Evolutionary conservation across 2,329 filamentous ascomycete genomes (phyloP), one percentile per base, ranked within the genome.

Genomic region (Colletotrichum noveboracense): DNA sequence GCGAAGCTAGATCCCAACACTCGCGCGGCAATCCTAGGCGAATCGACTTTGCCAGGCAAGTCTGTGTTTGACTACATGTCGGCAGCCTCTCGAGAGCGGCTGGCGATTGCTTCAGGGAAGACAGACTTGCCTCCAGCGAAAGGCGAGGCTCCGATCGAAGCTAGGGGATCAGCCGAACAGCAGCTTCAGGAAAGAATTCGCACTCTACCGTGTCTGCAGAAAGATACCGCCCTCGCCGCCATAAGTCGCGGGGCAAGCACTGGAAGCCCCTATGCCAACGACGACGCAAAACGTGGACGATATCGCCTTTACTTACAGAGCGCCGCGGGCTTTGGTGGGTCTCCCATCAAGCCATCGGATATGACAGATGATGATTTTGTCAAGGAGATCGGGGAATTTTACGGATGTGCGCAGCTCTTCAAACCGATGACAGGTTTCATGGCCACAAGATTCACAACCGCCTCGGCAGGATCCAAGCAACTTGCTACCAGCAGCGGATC

Each of bases 51-150:
- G 1, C 96, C 96, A 0, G 95, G 95, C 1, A 98, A 98, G 86
- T 98, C 97, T 0, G 93, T 99, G 4, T 99, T 98, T 83, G 96
- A 98, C 84, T 99, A 94, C 84, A 90, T 99, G 78, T 94, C 94
- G 0, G 89, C 95, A 0, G 90, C 94, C 38, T 92, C 94, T 5
- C 92, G 97, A 76, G 93, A 96, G 67, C 92, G 93, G 30, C 90
- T 99, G 60, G 95, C 90, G 5, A 89, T 91, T 13, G 93, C 93
- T 1, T 95, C 95, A 4, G 96, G 96, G 2, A 95, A 93, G 73
- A 85, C 85, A 4, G 91, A 96, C 80, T 90, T 99, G 4, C 97
- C 97, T 0, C 91, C 92, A 9, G 97, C 94, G 0, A 87, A 93
- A 2, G 93, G 94, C 68, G 95, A 98, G 85, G 88, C 94, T 4